Evolutionary conservation across 345 rosid genomes (phyloP).

Genomic region (Rhizophora apiculata): DNA sequence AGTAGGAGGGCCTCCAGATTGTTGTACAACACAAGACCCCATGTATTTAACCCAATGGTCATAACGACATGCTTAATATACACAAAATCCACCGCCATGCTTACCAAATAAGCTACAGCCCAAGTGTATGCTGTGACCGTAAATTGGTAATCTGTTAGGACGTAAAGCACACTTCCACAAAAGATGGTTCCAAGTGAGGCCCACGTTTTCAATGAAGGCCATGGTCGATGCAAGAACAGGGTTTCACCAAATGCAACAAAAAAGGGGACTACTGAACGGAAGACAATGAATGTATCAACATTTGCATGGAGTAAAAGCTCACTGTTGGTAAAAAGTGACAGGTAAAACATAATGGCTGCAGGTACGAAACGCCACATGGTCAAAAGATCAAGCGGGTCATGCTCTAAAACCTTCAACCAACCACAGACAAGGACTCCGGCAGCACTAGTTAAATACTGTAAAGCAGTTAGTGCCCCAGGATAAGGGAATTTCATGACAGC

Average conservation of each 20-base stretch:
- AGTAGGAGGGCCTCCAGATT: slow-evolving; percentile 90
- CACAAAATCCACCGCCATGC: slow-evolving; percentile 96
- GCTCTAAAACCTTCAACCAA: slow-evolving; percentile 57
- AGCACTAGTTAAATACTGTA: slow-evolving; percentile 86
- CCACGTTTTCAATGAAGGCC: slow-evolving; percentile 91
- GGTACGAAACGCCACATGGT: slow-evolving; percentile 98
- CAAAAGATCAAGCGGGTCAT: slow-evolving; percentile 55
- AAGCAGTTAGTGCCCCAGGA: slow-evolving; percentile 91
- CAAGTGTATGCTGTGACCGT: slow-evolving; percentile 77
- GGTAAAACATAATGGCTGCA: slow-evolving; percentile 85
- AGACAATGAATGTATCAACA: slow-evolving; percentile 94
- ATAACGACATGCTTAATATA: slow-evolving; percentile 97
- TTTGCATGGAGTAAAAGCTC: slow-evolving; percentile 96
- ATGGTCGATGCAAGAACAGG: slow-evolving; percentile 73
- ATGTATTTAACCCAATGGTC: slow-evolving; percentile 89
- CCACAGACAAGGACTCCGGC: slow-evolving; percentile 74
- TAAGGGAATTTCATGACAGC: slow-evolving; percentile 95
- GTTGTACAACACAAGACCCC: slow-evolving; percentile 96
- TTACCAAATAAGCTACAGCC: slow-evolving; percentile 84
- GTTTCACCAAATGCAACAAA: slow-evolving; percentile 94
- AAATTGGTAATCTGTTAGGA: slow-evolving; percentile 85
- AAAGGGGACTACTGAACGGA: slow-evolving; percentile 87
- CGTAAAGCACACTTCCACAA: slow-evolving; percentile 83
- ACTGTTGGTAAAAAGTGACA: slow-evolving; percentile 91
- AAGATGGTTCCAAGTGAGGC: slow-evolving; percentile 70